phyloP scores from a whole-genome alignment of 1,139 yeast genomes.

The Williopsis jadinii region DNA sequence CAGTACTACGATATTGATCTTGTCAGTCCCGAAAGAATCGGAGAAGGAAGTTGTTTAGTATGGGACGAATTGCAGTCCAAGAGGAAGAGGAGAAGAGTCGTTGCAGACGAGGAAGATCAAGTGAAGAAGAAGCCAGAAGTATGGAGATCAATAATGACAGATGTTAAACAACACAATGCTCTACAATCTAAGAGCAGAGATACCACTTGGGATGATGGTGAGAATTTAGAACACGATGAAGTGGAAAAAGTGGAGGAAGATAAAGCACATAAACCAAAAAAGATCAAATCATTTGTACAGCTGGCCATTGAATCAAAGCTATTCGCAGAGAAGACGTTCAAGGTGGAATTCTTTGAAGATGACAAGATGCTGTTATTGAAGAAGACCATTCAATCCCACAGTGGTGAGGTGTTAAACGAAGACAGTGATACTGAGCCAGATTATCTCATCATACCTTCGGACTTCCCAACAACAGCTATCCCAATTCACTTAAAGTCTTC shows the following conservation, averaged over 20 bases:
- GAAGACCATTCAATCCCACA: constrained; percentile 35
- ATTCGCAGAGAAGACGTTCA: constrained; percentile 33
- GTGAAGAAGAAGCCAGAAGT: constrained; percentile 24
- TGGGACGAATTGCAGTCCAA: constrained; percentile 36
- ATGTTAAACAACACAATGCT: constrained; percentile 13
- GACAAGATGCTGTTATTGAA: constrained; percentile 29
- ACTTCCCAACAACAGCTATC: constrained; percentile 9
- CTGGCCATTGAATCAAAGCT: constrained; percentile 14
- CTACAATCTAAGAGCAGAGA: constrained; percentile 5
- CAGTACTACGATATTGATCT: constrained; percentile 37
- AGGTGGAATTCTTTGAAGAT: constrained; percentile 33
- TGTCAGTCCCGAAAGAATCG: constrained; percentile 27
- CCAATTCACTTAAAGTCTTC: constrained; percentile 7
- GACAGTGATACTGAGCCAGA: constrained; percentile 1
- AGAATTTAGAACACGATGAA: constrained; percentile 4
- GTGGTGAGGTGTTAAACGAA: constrained; percentile 30
- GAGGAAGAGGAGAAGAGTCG: constrained; percentile 18
- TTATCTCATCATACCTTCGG: constrained; percentile 18
- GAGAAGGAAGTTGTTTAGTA: constrained; percentile 42
- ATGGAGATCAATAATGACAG: constrained; percentile 48
- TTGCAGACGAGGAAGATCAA: constrained; percentile 13
- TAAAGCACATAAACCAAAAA: neutral
- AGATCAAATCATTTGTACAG: constrained; percentile 2
- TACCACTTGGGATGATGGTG: constrained; percentile 18
- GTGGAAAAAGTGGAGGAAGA: neutral